Base-by-base conservation (phyloP, 331 rosid species). In the Acacia pycnantha region DNA sequence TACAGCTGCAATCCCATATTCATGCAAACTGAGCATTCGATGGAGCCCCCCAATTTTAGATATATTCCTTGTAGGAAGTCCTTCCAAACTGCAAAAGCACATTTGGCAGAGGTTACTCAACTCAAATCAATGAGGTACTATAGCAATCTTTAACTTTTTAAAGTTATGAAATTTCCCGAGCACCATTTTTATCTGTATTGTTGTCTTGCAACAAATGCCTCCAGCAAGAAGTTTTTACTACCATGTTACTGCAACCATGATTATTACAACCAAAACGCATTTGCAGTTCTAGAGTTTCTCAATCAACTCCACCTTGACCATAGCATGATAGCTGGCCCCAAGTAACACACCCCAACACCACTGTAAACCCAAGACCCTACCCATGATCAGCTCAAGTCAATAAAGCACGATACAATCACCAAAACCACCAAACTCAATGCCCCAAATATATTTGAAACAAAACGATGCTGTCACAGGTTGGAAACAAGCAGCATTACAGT, bases 31-130 rank as follows among this genome's bases (percentile, higher is more conserved):
- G 58, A 95, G 82, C 89, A 93, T 41, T 59, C 84, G 77, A 59
- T 91, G 97, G 81, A 95, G 89, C 62, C 99, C 99, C 78, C 99
- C 99, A 1, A 92, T 44, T 50, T 82, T 89, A 16, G 97, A 88
- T 77, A 92, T 86, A 3, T 91, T 88, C 69, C 86, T 88, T 4
- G 88, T 58, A 48, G 97, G 85, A 78, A 90, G 89, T n/a, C 97
- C 98, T 90, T 93, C 99, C 84, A 88, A 66, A 79, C 97, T 91
- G 84, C 80, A 84, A 29, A 84, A 79, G 54, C 33, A 79, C 18
- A 77, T 61, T 0, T 3, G 41, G 58, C 5, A 41, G 2, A 74
- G 53, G 46, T 53, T 8, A 65, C 35, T 76, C 8, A 76, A 53
- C 43, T 18, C 78, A 40, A 65, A 59, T 37, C 37, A 44, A 54